phyloP scores from a whole-genome alignment of 257 asterid genomes.

The Solanum piurae region DNA sequence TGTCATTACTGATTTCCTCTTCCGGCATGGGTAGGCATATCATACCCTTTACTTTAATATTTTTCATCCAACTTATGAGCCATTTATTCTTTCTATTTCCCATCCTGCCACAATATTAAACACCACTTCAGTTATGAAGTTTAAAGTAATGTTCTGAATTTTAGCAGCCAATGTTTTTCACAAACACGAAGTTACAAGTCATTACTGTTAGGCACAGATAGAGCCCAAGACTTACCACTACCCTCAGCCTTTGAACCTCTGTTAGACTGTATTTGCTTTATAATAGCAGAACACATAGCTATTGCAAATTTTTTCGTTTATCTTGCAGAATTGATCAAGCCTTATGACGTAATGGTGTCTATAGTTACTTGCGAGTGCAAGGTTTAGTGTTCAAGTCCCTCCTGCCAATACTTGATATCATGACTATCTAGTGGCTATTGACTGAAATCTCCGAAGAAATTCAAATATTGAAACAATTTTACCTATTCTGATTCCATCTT shows the following conservation, averaged over 20 bases:
- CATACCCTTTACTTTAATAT: not conserved
- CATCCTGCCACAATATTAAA: not conserved
- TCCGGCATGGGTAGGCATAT: constrained; percentile 76
- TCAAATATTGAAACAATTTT: not conserved
- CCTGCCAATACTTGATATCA: too few relatives aligned
- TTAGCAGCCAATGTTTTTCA: not conserved
- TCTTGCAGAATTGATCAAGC: too few relatives aligned
- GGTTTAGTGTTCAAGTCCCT: too few relatives aligned
- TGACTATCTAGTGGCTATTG: not conserved
- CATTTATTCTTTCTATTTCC: not conserved
- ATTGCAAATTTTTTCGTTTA: too few relatives aligned
- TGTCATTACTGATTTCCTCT: constrained; percentile 78
- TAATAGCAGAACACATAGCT: too few relatives aligned
- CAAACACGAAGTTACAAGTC: not conserved
- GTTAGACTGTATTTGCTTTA: not conserved
- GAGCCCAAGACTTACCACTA: too few relatives aligned
- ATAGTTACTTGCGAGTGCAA: too few relatives aligned
- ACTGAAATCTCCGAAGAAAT: not conserved
- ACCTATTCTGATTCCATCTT: not conserved
- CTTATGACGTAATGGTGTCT: too few relatives aligned
- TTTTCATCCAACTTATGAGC: not conserved
- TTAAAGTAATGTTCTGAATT: not conserved
- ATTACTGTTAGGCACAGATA: too few relatives aligned
- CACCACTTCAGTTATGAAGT: not conserved
- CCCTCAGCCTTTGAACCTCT: too few relatives aligned